Percentiles rank a stretch among this genome's conserved stretches.
These are phyloP conservation scores for Trichoderma endophyticum DNA, from an alignment of 2,329 filamentous ascomycete genomes.

Conservation along the genomic window DNA sequence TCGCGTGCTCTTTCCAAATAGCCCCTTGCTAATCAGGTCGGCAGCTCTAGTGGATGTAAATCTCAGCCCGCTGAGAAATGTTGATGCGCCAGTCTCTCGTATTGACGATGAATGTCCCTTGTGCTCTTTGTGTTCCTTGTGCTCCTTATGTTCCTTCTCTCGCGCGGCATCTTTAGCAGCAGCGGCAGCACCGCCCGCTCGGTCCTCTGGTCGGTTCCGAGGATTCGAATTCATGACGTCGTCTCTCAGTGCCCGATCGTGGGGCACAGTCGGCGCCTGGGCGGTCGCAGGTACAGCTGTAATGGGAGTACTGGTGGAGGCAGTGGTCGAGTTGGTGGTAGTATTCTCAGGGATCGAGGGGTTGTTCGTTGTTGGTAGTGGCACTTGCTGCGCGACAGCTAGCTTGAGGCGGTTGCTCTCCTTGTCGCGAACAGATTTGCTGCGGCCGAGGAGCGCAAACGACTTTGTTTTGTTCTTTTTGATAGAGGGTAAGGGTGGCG, in stretches of 20 bases:
- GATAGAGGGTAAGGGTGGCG: slow-evolving; percentile 32
- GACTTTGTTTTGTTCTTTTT: slow-evolving; percentile 54
- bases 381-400: slow-evolving; percentile 19
- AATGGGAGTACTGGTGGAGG: slow-evolving; percentile 23
- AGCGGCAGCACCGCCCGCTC: slow-evolving; percentile 38
- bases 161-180: slow-evolving; percentile 42
- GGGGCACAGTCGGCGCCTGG: slow-evolving; percentile 61
- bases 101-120: slow-evolving; percentile 53
- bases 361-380: slow-evolving; percentile 25
- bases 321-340: slow-evolving; percentile 13
- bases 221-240: slow-evolving; percentile 63
- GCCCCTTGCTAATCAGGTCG: slow-evolving; percentile 75
- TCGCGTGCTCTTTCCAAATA: slow-evolving; percentile 75
- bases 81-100: slow-evolving; percentile 59
- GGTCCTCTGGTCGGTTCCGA: slow-evolving; percentile 72
- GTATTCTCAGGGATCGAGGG: slow-evolving; percentile 30
- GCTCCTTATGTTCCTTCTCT: slow-evolving; percentile 43
- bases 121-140: slow-evolving; percentile 31
- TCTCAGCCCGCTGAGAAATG: slow-evolving; percentile 71
- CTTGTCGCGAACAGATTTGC: slow-evolving; percentile 51
- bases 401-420: slow-evolving; percentile 42
- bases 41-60: slow-evolving; percentile 71
- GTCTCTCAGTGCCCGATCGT: slow-evolving; percentile 65
- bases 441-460: slow-evolving; percentile 52
- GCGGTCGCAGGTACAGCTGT: slow-evolving; percentile 32